Base-by-base conservation (phyloP, 345 rosid species). In the Citrus maxima region DNA sequence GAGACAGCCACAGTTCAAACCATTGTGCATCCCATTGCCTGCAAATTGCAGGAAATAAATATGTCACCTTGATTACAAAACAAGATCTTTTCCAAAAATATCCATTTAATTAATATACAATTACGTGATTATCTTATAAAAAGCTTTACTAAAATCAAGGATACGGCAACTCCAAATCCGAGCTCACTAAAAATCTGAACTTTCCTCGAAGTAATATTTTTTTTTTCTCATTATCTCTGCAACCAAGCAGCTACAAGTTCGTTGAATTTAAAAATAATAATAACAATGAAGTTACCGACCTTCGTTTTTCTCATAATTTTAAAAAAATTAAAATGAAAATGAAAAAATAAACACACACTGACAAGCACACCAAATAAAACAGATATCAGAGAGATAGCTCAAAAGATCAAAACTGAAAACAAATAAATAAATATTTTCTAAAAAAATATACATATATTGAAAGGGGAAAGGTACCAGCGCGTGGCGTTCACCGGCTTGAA, bases 401-500 rank as follows among this genome's bases (percentile, higher is more conserved):
- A 64, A 27, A 28, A 38, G 32, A 64, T 46, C 60, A 38, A 42
- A 76, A 51, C 25, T 34, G 25, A 22, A 75, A 35, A 59, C 59
- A 42, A 7, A 46, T 21, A 66, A 21, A 21, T 4, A 56, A 10
- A 60, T 9, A 13, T 18, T 4, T 4, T 4, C 3, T 51, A 51
- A 49, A 49, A 49, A 49, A 49, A 3, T 14, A 49, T 51, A 54
- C 6, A 18, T 54, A 18, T 4, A 18, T 54, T 16, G 56, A 21
- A 69, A 37, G 27, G 0, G 16, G 55, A 67, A 61, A 10, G 72
- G n/a, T 14, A 92, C 97, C 89, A 90, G 49, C 2, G 91, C 89
- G 77, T 92, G 84, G 61, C 97, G 97, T 83, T 92, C 97, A 6
- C 97, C 95, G 70, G 97, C 88, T 76, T 87, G 97, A 88, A 90